These are phyloP conservation scores for Didymella glomerata DNA, from an alignment of 2,329 filamentous ascomycete genomes.

Conservation along the genomic window DNA sequence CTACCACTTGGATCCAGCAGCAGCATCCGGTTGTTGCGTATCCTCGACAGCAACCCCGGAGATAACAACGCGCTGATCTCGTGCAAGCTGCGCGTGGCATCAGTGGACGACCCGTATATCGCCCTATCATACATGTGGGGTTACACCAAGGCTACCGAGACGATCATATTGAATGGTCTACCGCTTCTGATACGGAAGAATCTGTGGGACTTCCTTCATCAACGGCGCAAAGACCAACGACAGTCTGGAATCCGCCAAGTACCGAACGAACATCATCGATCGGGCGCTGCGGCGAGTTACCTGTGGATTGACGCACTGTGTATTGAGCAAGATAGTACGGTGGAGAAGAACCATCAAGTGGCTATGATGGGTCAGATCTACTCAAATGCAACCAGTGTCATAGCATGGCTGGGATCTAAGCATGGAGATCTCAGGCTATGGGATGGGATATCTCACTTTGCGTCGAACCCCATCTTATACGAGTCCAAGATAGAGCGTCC, in stretches of 20 bases:
- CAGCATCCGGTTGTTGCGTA: neutral
- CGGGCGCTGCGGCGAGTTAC: neutral
- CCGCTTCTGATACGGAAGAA: slow-evolving; percentile 7
- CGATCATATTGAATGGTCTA: slow-evolving; percentile 7
- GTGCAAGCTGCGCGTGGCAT: slow-evolving; percentile 5
- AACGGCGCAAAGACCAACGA: neutral
- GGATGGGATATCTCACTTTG: no score
- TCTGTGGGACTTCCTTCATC: slow-evolving; percentile 18
- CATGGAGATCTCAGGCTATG: neutral
- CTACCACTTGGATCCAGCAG: neutral
- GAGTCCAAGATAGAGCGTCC: no score
- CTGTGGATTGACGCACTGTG: neutral
- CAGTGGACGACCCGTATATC: neutral
- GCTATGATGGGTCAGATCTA: neutral
- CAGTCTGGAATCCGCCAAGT: no score
- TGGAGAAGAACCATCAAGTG: neutral
- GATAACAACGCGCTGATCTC: neutral
- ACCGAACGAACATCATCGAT: neutral
- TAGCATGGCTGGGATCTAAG: neutral
- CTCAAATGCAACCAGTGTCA: neutral
- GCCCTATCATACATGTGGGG: slow-evolving; percentile 21
- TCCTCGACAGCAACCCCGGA: neutral
- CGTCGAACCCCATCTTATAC: no score
- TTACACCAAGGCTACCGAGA: neutral
- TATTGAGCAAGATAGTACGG: neutral